Percentiles rank a stretch among this genome's conserved stretches.
Conservation (phyloP, 2,329 filamentous ascomycete genomes). For the Pseudocercospora fuligena region DNA sequence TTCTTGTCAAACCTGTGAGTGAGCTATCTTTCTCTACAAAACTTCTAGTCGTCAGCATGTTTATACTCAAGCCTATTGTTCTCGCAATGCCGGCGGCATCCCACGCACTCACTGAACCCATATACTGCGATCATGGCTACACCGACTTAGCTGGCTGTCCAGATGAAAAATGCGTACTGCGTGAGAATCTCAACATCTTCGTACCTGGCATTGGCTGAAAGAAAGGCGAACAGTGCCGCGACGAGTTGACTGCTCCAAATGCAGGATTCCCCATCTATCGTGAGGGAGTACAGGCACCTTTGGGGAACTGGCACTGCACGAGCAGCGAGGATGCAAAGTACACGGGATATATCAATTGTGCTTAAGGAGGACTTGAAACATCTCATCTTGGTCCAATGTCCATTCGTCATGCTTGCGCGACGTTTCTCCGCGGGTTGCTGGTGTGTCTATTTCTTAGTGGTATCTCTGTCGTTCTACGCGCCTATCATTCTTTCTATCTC, state of each 20-base stretch:
- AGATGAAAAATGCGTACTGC: background rate
- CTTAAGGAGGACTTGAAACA: background rate
- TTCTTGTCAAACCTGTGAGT: background rate
- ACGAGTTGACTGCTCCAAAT: background rate
- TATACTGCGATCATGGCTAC: background rate
- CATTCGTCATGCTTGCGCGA: background rate
- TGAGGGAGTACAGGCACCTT: background rate
- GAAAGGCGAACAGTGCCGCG: background rate
- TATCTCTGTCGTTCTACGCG: background rate
- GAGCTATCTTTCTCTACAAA: background rate
- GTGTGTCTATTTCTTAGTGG: background rate
- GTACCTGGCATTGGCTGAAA: background rate
- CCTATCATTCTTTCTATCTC: background rate
- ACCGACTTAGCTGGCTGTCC: background rate
- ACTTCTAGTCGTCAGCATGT: background rate
- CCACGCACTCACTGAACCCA: too few relatives aligned
- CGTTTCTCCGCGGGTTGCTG: background rate
- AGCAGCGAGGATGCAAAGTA: background rate
- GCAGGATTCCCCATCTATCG: background rate
- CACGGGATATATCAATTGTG: background rate
- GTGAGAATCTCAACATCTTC: background rate
- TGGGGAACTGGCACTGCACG: background rate
- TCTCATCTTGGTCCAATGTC: background rate
- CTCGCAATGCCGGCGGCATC: background rate
- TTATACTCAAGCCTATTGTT: background rate